Percentiles rank a stretch among this genome's conserved stretches.
Conservation (phyloP, 352 stramenopile species). For the Globisporangium cylindrosporum region DNA sequence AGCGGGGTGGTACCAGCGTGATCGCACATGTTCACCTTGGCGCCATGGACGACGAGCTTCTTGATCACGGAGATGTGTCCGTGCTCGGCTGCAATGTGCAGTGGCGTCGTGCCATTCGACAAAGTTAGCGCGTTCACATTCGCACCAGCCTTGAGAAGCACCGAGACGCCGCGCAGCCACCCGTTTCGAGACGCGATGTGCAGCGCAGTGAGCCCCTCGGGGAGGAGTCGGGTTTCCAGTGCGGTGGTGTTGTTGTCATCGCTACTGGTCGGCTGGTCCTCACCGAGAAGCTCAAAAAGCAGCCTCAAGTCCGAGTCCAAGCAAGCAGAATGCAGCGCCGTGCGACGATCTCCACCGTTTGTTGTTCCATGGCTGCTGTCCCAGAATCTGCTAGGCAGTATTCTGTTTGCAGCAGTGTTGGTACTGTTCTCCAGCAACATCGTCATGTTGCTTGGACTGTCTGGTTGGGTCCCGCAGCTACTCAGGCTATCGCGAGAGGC, state of each 20-base stretch:
- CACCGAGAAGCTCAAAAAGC: conserved; percentile 5
- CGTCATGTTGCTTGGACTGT: conserved; percentile 3
- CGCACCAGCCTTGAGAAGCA: conserved; percentile 27
- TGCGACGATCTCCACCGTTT: background rate
- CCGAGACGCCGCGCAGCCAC: conserved; percentile 23
- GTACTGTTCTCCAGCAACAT: background rate
- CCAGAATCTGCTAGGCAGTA: background rate
- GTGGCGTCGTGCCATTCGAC: conserved; percentile 14
- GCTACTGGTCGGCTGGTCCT: background rate
- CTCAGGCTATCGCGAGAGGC: conserved; percentile 5
- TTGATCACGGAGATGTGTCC: conserved; percentile 25
- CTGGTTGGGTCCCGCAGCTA: conserved; percentile 11
- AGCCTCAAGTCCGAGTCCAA: conserved; percentile 4
- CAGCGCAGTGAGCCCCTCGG: conserved; percentile 26
- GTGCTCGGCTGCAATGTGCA: conserved; percentile 28
- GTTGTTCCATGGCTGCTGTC: background rate
- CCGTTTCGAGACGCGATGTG: conserved; percentile 27
- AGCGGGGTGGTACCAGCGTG: conserved; percentile 23
- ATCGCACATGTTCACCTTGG: conserved; percentile 21
- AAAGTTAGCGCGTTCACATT: conserved; percentile 19
- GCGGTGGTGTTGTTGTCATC: background rate
- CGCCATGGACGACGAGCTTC: conserved; percentile 27
- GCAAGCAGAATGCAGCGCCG: conserved; percentile 11
- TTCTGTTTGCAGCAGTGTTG: background rate
- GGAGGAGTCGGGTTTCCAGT: conserved; percentile 5